Percentiles rank a stretch among this genome's conserved stretches.
Evolutionary conservation across 1,284 basidiomycete genomes (phyloP).

Genomic region (Farysia itapuensis): DNA sequence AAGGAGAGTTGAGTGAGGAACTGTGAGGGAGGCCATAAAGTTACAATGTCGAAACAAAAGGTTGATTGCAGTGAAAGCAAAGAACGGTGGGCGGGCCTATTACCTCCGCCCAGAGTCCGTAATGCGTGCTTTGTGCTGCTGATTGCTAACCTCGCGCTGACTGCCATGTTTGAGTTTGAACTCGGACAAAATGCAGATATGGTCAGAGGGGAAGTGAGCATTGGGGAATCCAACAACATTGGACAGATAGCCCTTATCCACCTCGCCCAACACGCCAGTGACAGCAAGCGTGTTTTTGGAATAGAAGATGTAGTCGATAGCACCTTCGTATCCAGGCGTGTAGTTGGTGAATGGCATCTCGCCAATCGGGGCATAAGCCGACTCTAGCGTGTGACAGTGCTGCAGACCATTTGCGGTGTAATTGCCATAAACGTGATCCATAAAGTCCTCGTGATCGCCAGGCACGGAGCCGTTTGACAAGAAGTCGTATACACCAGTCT

Average conservation of each 20-base stretch:
- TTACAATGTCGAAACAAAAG: too few species aligned
- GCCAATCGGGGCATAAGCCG: constrained; percentile 68
- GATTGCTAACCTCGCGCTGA: too few species aligned
- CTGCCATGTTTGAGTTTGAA: constrained; percentile 48
- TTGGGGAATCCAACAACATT: constrained; percentile 97
- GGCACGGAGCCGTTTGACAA: constrained; percentile 70
- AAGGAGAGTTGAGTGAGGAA: too few species aligned
- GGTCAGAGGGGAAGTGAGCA: constrained; percentile 76
- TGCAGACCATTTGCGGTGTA: constrained; percentile 87
- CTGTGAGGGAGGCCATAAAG: too few species aligned
- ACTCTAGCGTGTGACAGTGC: constrained; percentile 80
- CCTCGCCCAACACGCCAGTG: constrained; percentile 82
- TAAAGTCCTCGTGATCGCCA: constrained; percentile 85
- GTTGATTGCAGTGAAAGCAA: too few species aligned
- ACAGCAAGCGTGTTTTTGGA: constrained; percentile 76
- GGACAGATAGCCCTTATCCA: constrained; percentile 81
- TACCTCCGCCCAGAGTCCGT: too few species aligned
- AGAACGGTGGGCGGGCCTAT: too few species aligned
- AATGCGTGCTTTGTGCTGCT: too few species aligned
- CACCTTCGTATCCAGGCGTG: constrained; percentile 68
- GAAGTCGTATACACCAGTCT: constrained; percentile 90
- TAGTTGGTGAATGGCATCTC: constrained; percentile 81
- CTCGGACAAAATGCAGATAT: constrained; percentile 57
- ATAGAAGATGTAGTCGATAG: constrained; percentile 94
- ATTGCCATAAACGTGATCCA: constrained; percentile 84